A percentile compares a stretch with the other conserved stretches of the same genome.
Conservation (phyloP, 2,329 filamentous ascomycete species). For the Aspergillus chevalieri region DNA sequence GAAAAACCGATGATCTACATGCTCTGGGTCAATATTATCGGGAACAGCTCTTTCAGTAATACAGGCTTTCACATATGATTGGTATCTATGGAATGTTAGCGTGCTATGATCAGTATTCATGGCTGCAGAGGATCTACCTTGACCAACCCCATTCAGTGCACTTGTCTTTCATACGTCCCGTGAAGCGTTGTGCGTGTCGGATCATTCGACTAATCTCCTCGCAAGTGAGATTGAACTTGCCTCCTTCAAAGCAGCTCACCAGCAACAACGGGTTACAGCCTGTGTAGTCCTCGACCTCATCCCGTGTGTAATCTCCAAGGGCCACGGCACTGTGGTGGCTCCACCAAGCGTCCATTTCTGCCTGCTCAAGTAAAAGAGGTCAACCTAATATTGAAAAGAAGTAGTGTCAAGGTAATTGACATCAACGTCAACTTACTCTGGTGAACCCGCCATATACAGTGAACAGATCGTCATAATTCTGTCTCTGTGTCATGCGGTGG, state of each 20-base stretch:
- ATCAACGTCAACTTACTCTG: background rate
- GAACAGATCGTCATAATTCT: background rate
- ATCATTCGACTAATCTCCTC: background rate
- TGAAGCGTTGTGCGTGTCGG: background rate
- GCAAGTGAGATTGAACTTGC: background rate
- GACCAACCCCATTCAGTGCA: background rate
- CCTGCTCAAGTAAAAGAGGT: background rate
- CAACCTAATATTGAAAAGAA: background rate
- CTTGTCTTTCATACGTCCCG: background rate
- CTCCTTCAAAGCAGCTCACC: background rate
- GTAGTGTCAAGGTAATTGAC: background rate
- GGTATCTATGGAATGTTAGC: background rate
- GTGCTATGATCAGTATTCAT: background rate
- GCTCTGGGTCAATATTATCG: background rate
- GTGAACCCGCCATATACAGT: background rate
- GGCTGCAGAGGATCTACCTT: background rate
- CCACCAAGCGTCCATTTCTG: background rate
- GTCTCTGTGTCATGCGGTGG: background rate
- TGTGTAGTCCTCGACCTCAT: background rate
- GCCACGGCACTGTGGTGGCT: background rate
- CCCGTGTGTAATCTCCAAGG: background rate
- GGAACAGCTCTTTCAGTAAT: background rate
- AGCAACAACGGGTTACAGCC: background rate
- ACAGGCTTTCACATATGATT: background rate
- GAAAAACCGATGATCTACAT: background rate